Conservation (phyloP, 345 rosid species). For the Anacardium occidentale region DNA sequence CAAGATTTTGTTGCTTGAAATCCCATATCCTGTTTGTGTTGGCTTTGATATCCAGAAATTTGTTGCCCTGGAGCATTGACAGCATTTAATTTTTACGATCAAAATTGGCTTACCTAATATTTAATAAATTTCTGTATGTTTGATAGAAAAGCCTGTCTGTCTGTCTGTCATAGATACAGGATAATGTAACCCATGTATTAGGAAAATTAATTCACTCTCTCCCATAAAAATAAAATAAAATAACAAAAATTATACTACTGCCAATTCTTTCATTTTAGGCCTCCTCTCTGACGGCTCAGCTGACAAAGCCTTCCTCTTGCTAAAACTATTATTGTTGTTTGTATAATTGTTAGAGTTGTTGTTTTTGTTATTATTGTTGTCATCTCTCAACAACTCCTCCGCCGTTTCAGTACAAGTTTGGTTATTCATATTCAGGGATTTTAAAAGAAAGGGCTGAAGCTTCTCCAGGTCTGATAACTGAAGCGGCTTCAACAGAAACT, state of each 20-base stretch:
- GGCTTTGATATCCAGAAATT: too few species aligned
- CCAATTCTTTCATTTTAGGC: constrained; percentile 39
- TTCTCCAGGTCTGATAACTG: constrained; percentile 48
- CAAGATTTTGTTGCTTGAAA: not conserved
- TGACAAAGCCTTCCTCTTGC: constrained; percentile 45
- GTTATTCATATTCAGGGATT: constrained; percentile 25
- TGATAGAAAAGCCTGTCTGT: not conserved
- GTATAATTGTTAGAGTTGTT: constrained; percentile 1
- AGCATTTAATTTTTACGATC: not conserved
- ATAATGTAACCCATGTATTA: not conserved
- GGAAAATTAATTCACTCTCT: not conserved
- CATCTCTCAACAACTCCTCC: not conserved
- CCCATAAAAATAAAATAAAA: not conserved
- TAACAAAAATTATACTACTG: constrained; percentile 16
- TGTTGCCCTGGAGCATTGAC: too few species aligned
- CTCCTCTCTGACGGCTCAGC: constrained; percentile 32
- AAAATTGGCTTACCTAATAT: too few species aligned
- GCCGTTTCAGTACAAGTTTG: constrained; percentile 12
- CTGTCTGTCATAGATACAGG: too few species aligned
- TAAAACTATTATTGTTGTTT: constrained; percentile 16
- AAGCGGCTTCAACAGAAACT: constrained; percentile 56
- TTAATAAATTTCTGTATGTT: too few species aligned
- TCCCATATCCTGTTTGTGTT: not conserved
- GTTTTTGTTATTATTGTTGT: not conserved
- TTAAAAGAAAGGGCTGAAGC: constrained; percentile 44